Conservation (phyloP, 768 basidiomycete species). For the Baorangia bicolor region DNA sequence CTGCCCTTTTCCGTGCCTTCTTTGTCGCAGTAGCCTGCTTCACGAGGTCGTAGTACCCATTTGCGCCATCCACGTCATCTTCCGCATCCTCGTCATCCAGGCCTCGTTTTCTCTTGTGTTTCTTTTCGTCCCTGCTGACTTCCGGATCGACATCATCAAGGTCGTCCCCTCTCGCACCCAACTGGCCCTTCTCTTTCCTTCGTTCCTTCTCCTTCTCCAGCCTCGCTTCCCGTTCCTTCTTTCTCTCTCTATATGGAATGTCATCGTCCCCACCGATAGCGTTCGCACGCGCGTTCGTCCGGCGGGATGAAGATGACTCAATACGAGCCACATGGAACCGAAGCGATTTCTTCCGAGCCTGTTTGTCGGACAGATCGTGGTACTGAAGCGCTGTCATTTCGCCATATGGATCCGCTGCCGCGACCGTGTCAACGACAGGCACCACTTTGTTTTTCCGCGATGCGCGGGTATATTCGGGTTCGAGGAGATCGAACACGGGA, state of each 20-base stretch:
- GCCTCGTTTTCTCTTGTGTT: constrained; percentile 39
- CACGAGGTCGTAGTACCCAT: constrained; percentile 91
- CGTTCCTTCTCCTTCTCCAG: constrained; percentile 45
- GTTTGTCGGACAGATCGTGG: constrained; percentile 82
- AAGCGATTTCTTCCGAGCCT: constrained; percentile 74
- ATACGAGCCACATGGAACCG: constrained; percentile 95
- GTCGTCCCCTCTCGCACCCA: constrained; percentile 61
- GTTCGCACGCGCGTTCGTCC: constrained; percentile 68
- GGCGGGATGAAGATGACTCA: constrained; percentile 72
- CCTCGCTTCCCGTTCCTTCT: constrained; percentile 59
- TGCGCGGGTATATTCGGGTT: constrained; percentile 55
- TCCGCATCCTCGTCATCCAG: constrained; percentile 40
- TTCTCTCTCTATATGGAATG: constrained; percentile 80
- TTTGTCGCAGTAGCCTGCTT: constrained; percentile 67
- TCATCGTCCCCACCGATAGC: constrained; percentile 92
- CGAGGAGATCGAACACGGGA: constrained; percentile 74
- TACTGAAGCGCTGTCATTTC: constrained; percentile 68
- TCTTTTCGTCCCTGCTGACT: constrained; percentile 31
- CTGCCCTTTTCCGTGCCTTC: constrained; percentile 78
- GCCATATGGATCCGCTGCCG: constrained; percentile 51
- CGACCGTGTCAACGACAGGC: constrained; percentile 4
- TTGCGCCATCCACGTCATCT: constrained; percentile 48
- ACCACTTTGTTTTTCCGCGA: constrained; percentile 19
- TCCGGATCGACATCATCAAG: constrained; percentile 58
- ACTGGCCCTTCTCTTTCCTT: constrained; percentile 31